A percentile compares a stretch with the other conserved stretches of the same genome.
phyloP scores from a whole-genome alignment of 2,329 filamentous ascomycete species.

The Colletotrichum truncatum region DNA sequence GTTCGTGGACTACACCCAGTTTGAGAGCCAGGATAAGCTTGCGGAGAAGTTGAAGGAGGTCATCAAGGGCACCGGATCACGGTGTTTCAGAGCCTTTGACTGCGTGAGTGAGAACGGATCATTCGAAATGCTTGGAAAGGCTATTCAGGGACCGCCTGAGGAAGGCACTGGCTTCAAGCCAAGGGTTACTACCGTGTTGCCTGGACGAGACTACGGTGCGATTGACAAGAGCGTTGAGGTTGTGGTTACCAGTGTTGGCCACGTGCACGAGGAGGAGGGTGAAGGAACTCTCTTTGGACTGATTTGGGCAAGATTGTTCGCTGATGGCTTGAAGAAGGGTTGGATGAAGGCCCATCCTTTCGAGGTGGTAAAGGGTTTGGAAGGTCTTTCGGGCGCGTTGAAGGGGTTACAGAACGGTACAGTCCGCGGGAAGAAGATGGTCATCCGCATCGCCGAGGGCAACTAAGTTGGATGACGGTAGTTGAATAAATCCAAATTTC shows the following conservation, averaged over 20 bases:
- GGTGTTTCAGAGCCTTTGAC: constrained; percentile 28
- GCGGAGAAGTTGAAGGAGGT: constrained; percentile 28
- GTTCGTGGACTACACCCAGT: constrained; percentile 32
- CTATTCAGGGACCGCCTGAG: constrained; percentile 24
- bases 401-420: constrained; percentile 24
- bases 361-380: constrained; percentile 26
- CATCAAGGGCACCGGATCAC: constrained; percentile 13
- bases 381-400: constrained; percentile 24
- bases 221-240: constrained; percentile 29
- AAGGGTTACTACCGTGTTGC: constrained; percentile 28
- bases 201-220: constrained; percentile 7
- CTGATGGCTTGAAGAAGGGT: constrained; percentile 26
- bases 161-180: constrained; percentile 26
- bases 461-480: neutral
- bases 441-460: constrained; percentile 29
- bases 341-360: constrained; percentile 33
- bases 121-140: constrained; percentile 26
- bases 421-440: constrained; percentile 33
- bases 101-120: constrained; percentile 31
- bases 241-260: constrained; percentile 15
- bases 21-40: constrained; percentile 23
- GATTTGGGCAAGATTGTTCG: constrained; percentile 25
- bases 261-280: constrained; percentile 25
- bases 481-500: neutral
- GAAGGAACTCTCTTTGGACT: constrained; percentile 27